A percentile compares a stretch with the other conserved stretches of the same genome.
phyloP scores from a whole-genome alignment of 305 asterid species.

The Fraxinus sp. region DNA sequence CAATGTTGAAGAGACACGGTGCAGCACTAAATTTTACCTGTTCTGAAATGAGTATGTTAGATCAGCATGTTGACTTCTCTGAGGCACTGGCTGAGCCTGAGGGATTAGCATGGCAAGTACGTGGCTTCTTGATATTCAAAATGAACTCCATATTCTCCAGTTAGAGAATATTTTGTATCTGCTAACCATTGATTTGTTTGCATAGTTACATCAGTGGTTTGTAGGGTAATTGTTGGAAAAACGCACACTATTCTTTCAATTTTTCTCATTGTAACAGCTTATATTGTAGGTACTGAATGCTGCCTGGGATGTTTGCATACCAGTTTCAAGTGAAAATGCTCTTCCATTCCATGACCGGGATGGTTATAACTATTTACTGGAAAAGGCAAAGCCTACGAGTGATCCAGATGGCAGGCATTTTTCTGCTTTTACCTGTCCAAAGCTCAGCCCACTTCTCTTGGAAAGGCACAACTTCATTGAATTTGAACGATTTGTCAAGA shows the following conservation, averaged over 20 bases:
- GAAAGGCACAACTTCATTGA: slow-evolving; percentile 63
- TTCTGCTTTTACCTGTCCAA: slow-evolving; percentile 59
- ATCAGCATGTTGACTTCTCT: slow-evolving; percentile 44
- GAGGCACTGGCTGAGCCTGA: slow-evolving; percentile 70
- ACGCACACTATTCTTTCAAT: not conserved
- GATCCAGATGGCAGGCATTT: slow-evolving; percentile 78
- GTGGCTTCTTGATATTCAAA: slow-evolving; percentile 20
- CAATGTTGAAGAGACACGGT: slow-evolving; percentile 62
- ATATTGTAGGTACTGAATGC: slow-evolving; percentile 64
- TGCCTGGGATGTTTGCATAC: slow-evolving; percentile 73
- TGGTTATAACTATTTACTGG: slow-evolving; percentile 58
- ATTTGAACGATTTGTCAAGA: slow-evolving; percentile 71
- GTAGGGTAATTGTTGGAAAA: not conserved
- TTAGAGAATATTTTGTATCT: not conserved
- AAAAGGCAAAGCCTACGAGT: slow-evolving; percentile 65
- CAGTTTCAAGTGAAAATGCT: slow-evolving; percentile 61
- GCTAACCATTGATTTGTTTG: not conserved
- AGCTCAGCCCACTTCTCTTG: slow-evolving; percentile 62
- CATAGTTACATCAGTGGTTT: not conserved
- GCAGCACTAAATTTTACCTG: slow-evolving; percentile 54
- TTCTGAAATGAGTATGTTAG: slow-evolving; percentile 42
- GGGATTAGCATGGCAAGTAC: slow-evolving; percentile 79
- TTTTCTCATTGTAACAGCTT: slow-evolving; percentile 10
- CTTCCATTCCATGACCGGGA: slow-evolving; percentile 58
- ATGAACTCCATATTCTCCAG: not conserved